Conservation (phyloP, 768 basidiomycete species). For the Tremella yokohamensis region DNA sequence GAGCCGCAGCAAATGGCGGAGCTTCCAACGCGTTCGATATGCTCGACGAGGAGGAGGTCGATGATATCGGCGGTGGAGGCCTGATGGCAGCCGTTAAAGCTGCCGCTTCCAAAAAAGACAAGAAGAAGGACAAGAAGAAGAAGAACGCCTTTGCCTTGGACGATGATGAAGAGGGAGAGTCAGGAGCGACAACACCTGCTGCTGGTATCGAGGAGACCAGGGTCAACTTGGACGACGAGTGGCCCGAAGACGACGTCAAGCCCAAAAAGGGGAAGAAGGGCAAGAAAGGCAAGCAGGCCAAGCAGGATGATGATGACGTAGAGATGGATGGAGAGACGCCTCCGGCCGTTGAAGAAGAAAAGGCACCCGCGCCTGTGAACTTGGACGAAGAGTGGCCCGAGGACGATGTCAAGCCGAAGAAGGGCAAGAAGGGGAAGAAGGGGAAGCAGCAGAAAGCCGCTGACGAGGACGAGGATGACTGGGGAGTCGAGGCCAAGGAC, state of each 20-base stretch:
- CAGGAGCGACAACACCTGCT: slow-evolving; percentile 21
- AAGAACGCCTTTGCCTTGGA: slow-evolving; percentile 23
- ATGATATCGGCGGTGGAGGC: slow-evolving; percentile 46
- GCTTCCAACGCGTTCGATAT: slow-evolving; percentile 34
- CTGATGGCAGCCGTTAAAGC: slow-evolving; percentile 44
- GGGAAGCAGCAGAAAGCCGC: slow-evolving; percentile 26
- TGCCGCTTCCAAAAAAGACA: slow-evolving; percentile 26
- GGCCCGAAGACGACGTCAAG: slow-evolving; percentile 65
- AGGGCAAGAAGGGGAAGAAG: slow-evolving; percentile 46
- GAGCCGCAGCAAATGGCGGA: slow-evolving; percentile 2
- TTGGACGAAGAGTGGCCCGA: slow-evolving; percentile 69
- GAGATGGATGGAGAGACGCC: slow-evolving; percentile 28
- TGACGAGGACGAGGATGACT: slow-evolving; percentile 19
- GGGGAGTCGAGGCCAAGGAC: slow-evolving; percentile 15
- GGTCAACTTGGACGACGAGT: slow-evolving; percentile 59
- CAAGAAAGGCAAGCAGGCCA: slow-evolving; percentile 33
- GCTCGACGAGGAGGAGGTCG: slow-evolving; percentile 34
- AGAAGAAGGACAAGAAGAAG: slow-evolving; percentile 34
- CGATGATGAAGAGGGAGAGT: slow-evolving; percentile 33
- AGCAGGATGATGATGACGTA: slow-evolving; percentile 30
- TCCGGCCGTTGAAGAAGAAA: slow-evolving; percentile 7
- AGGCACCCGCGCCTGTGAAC: slow-evolving; percentile 15
- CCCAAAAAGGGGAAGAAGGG: slow-evolving; percentile 46
- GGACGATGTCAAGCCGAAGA: slow-evolving; percentile 59
- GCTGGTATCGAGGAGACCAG: slow-evolving; percentile 17